A percentile compares a stretch with the other conserved stretches of the same genome.
Evolutionary conservation across 208 protist species (phyloP).

Genomic region (Leishmania turanica): DNA sequence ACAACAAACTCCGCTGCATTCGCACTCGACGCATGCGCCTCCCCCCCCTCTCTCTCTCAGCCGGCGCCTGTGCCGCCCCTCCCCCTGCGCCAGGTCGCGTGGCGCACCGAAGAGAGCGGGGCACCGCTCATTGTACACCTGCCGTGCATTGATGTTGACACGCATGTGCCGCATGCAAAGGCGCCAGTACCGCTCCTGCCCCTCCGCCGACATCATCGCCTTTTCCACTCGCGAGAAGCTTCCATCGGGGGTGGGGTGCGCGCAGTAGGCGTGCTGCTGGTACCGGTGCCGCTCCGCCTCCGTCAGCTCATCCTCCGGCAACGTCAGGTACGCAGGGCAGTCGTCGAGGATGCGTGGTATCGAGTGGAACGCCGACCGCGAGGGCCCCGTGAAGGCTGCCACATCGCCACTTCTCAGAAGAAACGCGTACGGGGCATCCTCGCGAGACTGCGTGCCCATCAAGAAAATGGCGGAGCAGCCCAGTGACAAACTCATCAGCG

Average conservation of each 20-base stretch:
- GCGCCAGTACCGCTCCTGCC: conserved; percentile 75
- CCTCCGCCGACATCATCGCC: conserved; percentile 30
- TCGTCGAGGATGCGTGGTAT: conserved; percentile 86
- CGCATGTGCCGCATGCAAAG: conserved; percentile 87
- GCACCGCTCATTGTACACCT: conserved; percentile 77
- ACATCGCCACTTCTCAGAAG: conserved; percentile 82
- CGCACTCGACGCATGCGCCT: neutral
- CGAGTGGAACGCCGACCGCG: conserved; percentile 73
- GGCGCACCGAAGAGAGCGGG: conserved; percentile 33
- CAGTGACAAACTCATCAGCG: conserved; percentile 78
- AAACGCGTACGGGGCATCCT: conserved; percentile 79
- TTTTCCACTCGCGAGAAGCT: conserved; percentile 40
- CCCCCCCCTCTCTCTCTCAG: neutral
- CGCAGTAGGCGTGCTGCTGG: conserved; percentile 42
- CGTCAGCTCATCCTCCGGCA: conserved; percentile 40
- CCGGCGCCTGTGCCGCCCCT: neutral
- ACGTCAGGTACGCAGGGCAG: conserved; percentile 68
- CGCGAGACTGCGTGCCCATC: conserved; percentile 73
- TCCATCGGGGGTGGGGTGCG: conserved; percentile 28
- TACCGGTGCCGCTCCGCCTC: conserved; percentile 32
- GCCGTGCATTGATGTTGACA: conserved; percentile 86
- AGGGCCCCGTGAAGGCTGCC: conserved; percentile 67
- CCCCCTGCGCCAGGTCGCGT: neutral
- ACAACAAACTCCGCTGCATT: neutral
- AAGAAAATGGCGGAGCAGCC: conserved; percentile 87